These are phyloP conservation scores for Phlebiopsis gigantea DNA, from an alignment of 768 basidiomycete species.

Conservation along the genomic window DNA sequence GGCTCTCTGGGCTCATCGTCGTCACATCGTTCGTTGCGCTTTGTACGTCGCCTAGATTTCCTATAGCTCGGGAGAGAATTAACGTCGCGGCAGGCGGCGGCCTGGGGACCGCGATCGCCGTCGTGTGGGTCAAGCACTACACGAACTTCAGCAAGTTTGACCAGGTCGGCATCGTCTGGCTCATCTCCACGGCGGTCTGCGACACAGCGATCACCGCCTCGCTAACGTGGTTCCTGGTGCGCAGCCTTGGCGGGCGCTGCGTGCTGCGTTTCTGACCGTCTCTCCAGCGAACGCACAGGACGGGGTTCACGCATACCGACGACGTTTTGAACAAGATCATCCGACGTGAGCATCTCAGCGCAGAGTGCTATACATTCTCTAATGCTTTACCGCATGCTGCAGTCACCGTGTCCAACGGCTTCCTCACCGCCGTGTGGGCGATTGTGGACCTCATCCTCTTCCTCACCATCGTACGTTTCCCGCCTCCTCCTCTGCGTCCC, in stretches of 20 bases:
- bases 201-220: slow-evolving; percentile 43
- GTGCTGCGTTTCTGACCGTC: neutral
- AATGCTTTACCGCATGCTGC: neutral
- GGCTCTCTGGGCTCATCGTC: slow-evolving; percentile 11
- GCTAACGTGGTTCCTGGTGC: slow-evolving; percentile 39
- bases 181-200: slow-evolving; percentile 36
- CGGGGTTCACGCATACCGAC: slow-evolving; percentile 34
- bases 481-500: neutral
- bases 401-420: slow-evolving; percentile 31
- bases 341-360: slow-evolving; percentile 19
- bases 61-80: neutral
- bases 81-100: slow-evolving; percentile 12
- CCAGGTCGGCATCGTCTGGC: slow-evolving; percentile 34
- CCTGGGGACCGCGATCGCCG: slow-evolving; percentile 28
- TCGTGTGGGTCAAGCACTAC: slow-evolving; percentile 24
- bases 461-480: slow-evolving; percentile 16
- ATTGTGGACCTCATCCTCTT: slow-evolving; percentile 25
- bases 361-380: too few relatives aligned
- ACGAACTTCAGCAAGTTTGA: slow-evolving; percentile 27
- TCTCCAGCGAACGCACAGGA: slow-evolving; percentile 29
- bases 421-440: slow-evolving; percentile 25
- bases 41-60: slow-evolving; percentile 4
- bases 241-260: neutral
- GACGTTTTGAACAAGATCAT: slow-evolving; percentile 34
- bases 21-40: slow-evolving; percentile 10